Percentiles rank a stretch among this genome's conserved stretches.
Conservation (phyloP, 352 stramenopile genomes). For the Stephanocyclus meneghinianus region DNA sequence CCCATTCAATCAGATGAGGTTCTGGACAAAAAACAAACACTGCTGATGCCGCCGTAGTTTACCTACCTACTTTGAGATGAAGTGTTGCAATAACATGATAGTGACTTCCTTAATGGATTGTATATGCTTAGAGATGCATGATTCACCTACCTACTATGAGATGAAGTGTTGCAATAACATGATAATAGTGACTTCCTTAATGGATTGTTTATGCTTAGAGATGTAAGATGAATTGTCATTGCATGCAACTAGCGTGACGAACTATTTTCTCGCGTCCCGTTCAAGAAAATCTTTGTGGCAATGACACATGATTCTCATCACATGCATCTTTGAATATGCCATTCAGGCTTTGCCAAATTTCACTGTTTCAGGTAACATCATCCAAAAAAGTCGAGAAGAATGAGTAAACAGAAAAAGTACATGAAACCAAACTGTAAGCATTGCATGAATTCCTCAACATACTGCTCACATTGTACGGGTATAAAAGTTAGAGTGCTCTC, state of each 20-base stretch:
- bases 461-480: constrained; percentile 55
- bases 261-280: background rate
- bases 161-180: no score
- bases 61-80: background rate
- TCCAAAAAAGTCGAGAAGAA: background rate
- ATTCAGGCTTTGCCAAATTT: constrained; percentile 50
- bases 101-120: no score
- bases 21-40: constrained; percentile 16
- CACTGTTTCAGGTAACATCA: constrained; percentile 21
- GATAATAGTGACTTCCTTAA: no score
- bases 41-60: constrained; percentile 32
- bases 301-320: constrained; percentile 31
- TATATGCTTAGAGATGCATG: no score
- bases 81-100: no score
- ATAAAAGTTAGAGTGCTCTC: constrained; percentile 31
- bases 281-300: constrained; percentile 28
- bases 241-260: background rate
- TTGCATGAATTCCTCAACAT: background rate
- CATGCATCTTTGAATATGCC: constrained; percentile 44
- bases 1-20: background rate
- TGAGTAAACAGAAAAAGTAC: background rate
- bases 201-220: no score
- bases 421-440: background rate
- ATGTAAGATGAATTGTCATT: no score
- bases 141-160: no score